Conservation (phyloP, 306 rosid species). For the Trifolium repens region DNA sequence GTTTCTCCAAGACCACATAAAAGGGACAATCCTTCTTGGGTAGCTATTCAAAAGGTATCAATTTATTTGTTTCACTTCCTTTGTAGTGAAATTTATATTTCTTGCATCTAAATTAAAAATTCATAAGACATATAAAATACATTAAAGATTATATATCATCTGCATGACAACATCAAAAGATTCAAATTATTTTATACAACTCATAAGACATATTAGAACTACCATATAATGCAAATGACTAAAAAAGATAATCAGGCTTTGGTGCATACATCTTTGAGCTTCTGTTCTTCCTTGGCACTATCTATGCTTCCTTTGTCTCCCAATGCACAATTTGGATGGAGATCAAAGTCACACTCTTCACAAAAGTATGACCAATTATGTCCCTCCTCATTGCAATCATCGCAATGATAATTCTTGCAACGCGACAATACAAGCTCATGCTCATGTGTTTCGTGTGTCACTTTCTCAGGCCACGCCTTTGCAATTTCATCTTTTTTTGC, state of each 20-base stretch:
- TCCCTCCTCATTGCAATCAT: conserved; percentile 54
- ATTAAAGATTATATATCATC: conserved; percentile 2
- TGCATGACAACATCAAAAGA: background rate
- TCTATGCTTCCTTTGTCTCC: conserved; percentile 44
- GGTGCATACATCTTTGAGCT: conserved; percentile 49
- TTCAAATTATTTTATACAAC: conserved; percentile 29
- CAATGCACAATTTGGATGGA: conserved; percentile 68
- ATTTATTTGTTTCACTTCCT: conserved; percentile 36
- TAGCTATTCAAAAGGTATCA: conserved; percentile 80
- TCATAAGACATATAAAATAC: background rate
- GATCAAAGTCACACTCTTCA: conserved; percentile 65
- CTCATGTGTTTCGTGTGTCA: conserved; percentile 51
- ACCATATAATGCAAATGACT: background rate
- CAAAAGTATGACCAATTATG: conserved; percentile 63
- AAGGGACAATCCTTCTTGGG: conserved; percentile 80
- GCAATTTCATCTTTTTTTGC: conserved; percentile 51
- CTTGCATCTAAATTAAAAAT: background rate
- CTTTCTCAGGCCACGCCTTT: conserved; percentile 74
- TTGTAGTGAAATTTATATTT: conserved; percentile 2
- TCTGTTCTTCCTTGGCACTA: conserved; percentile 41
- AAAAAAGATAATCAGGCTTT: conserved; percentile 38
- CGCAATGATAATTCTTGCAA: conserved; percentile 45
- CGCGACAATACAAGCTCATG: conserved; percentile 60
- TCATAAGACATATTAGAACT: background rate
- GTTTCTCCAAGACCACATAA: conserved; percentile 89